Evolutionary conservation across 805 yeast species (phyloP), one percentile per base, ranked within the genome.

Genomic region (Kluyveromyces siamensis): DNA sequence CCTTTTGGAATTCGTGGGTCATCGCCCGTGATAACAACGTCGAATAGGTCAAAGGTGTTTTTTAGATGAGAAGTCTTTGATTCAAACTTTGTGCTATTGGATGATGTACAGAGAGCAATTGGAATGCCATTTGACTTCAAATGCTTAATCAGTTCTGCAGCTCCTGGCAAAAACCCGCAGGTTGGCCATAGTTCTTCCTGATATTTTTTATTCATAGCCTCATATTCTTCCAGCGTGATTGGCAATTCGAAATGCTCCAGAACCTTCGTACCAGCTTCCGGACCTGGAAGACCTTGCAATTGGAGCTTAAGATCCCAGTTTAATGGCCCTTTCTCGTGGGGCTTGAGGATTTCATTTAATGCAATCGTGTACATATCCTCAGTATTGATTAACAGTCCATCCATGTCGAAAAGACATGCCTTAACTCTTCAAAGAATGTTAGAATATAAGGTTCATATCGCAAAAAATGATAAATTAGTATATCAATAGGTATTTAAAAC

Each of bases 251-350:
- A 84, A 58, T 81, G 78, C 40, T 83, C 80, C 45, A 93, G 73
- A 44, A 90, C 75, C 38, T 75, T 71, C 47, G 74, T 73, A 14
- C 83, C 74, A 7, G 96, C 87, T 37, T 76, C 83, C 1, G 81
- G 76, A 0, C 96, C 97, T 1, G 98, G 97, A 41, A 87, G 73
- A 0, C 99, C 99, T 70, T 93, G 98, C 27, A 93, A 69, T 54
- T 83, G 75, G 52, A 88, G 73, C 67, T 93, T 93, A 45, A 90
- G 77, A 54, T 87, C 95, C 97, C 98, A 91, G 0, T 93, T 83
- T 54, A 85, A 74, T 2, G 86, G 83, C 0, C 95, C 95, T 60
- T 83, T 85, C 9, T 84, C 87, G 60, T 79, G 84, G 48, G 73
- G 70, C 13, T 79, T 77, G 25, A 93, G 72, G 2, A 87, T 66